Percentiles rank a stretch among this genome's conserved stretches.
Evolutionary conservation across 2,329 filamentous ascomycete species (phyloP).

Genomic region (Ophiocordyceps robertsii): DNA sequence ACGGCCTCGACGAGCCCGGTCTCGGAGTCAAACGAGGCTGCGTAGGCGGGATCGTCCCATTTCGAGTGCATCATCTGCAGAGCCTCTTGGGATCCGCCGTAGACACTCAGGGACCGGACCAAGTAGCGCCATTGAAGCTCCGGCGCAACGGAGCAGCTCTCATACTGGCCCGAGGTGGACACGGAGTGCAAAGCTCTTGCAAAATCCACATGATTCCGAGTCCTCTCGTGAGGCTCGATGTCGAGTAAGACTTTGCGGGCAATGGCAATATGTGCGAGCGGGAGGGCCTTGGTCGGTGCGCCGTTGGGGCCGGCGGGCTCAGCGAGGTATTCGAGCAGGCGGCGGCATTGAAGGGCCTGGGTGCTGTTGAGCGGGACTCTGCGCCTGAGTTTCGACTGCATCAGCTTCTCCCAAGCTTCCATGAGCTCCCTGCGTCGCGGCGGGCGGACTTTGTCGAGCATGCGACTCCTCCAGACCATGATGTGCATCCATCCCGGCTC

Average conservation of each 20-base stretch:
- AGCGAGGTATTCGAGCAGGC: conserved; percentile 49
- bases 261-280: conserved; percentile 26
- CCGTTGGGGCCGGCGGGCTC: conserved; percentile 8
- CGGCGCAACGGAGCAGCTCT: conserved; percentile 6
- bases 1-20: conserved; percentile 14
- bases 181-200: conserved; percentile 27
- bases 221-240: conserved; percentile 26
- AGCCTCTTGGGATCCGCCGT: conserved; percentile 42
- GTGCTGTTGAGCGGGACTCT: conserved; percentile 44
- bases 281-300: conserved; percentile 17
- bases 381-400: conserved; percentile 38
- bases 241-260: conserved; percentile 30
- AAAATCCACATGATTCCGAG: conserved; percentile 32
- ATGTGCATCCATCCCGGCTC: conserved; percentile 62
- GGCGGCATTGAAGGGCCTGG: conserved; percentile 43
- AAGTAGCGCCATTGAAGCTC: conserved; percentile 16
- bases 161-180: conserved; percentile 8
- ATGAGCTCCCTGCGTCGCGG: conserved; percentile 51
- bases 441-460: conserved; percentile 49
- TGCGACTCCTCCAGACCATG: conserved; percentile 50
- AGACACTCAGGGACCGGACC: conserved; percentile 32
- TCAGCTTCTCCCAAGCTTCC: conserved; percentile 51
- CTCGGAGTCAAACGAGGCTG: conserved; percentile 7
- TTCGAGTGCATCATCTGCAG: conserved; percentile 24
- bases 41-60: conserved; percentile 13